phyloP scores from a whole-genome alignment of 2,329 filamentous ascomycete species.

The Fusarium dimerum region DNA sequence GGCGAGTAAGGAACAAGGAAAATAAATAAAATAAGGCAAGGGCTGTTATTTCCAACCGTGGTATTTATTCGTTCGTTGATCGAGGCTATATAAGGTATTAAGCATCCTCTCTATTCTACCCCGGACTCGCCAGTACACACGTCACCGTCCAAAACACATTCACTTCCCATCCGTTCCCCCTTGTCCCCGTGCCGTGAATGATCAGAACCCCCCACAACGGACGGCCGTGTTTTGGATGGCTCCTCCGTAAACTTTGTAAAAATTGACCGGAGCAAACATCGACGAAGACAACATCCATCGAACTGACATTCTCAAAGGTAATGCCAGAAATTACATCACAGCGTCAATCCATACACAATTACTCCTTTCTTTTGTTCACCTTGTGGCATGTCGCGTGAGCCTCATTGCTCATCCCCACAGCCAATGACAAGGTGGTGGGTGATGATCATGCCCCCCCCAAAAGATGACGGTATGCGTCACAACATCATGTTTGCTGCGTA shows the following conservation, averaged over 20 bases:
- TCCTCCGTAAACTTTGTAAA: not conserved
- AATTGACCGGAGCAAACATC: not conserved
- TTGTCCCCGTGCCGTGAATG: not conserved
- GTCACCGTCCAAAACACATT: not conserved
- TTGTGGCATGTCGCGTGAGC: conserved; percentile 19
- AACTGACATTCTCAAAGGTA: not conserved
- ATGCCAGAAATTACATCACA: not conserved
- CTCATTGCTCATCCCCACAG: conserved; percentile 12
- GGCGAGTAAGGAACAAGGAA: too few species aligned
- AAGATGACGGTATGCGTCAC: conserved; percentile 25
- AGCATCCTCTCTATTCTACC: not conserved
- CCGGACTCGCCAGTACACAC: not conserved
- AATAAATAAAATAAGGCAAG: too few species aligned
- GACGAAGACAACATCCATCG: not conserved
- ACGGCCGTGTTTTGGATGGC: not conserved
- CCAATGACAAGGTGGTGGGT: conserved; percentile 14
- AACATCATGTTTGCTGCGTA: conserved; percentile 12
- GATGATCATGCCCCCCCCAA: conserved; percentile 18
- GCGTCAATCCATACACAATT: not conserved
- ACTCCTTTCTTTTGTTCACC: conserved; percentile 4
- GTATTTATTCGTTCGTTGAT: not conserved
- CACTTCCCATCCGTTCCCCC: not conserved
- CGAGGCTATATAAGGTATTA: not conserved
- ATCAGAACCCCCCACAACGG: not conserved
- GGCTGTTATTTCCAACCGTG: too few species aligned